A percentile compares a stretch with the other conserved stretches of the same genome.
Conservation (phyloP, 306 rosid genomes). For the Fragaria nilgerrensis region DNA sequence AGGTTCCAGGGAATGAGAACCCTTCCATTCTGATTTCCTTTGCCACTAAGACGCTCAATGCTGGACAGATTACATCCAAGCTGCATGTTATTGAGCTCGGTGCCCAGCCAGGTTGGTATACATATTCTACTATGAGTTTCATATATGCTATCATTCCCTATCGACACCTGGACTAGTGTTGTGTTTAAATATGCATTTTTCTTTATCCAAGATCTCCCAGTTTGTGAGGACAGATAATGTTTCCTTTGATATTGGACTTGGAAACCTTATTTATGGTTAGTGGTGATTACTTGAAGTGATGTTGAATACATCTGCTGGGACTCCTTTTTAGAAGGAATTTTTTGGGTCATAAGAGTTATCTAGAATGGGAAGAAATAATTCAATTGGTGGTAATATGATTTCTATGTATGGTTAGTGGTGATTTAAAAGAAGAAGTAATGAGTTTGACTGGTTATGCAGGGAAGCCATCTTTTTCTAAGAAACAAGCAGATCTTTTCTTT, state of each 20-base stretch:
- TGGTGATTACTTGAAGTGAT: not conserved
- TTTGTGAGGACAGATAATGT: conserved; percentile 9
- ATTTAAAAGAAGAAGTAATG: not conserved
- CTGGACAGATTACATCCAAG: conserved; percentile 92
- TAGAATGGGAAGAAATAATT: no score
- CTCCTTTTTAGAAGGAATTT: not conserved
- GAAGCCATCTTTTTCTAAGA: conserved; percentile 92
- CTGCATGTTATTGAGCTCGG: conserved; percentile 95
- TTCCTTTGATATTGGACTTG: conserved; percentile 6
- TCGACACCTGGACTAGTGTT: not conserved
- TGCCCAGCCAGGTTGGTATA: conserved; percentile 86
- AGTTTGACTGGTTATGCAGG: conserved; percentile 50
- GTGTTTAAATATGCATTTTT: not conserved
- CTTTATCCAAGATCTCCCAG: not conserved
- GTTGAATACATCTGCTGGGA: not conserved
- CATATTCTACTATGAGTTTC: not conserved
- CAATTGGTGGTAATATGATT: not conserved
- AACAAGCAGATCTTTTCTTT: conserved; percentile 97
- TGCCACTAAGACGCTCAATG: conserved; percentile 88
- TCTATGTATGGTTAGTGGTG: not conserved
- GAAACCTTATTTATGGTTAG: not conserved
- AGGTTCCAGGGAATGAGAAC: conserved; percentile 94
- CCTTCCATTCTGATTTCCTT: conserved; percentile 85
- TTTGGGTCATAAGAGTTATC: not conserved
- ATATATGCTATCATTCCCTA: not conserved